Evolutionary conservation across 306 rosid genomes (phyloP), one percentile per base, ranked within the genome.

Genomic region (Astragalus glycyphyllos): DNA sequence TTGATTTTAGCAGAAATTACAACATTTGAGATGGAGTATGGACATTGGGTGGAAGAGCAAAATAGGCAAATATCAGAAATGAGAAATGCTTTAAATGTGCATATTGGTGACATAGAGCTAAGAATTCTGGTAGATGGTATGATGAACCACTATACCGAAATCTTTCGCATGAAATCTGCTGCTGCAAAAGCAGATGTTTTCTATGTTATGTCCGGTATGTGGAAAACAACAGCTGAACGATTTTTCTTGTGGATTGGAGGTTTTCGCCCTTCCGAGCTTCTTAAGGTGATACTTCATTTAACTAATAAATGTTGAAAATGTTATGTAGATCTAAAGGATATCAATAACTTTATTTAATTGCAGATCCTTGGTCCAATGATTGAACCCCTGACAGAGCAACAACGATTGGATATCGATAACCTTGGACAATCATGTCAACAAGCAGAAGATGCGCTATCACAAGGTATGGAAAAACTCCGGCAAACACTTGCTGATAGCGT

Each of bases 201-300:
- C 68, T 95, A 87, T 64, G 86, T 95, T 9, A 86, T 91, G 90
- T 89, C 88, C 12, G 99, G 97, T 32, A 83, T 95, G 93, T 95
- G 99, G 99, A 87, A 91, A 77, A 86, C 97, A 48, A 77, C 97
- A 29, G 93, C 96, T 4, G 99, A 95, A 79, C 78, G 90, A 58
- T 86, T 95, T 78, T 89, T 95, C 90, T 78, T 80, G 44, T 95
- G 99, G 99, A 95, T 95, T 7, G 99, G 99, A 77, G 99, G 99
- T 70, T 87, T 86, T 81, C 97, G 99, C 35, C 99, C 99, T 59
- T 95, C 99, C 44, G 97, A 95, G 81, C 86, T 87, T 62, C 91
- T 95, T 35, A 89, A 89, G 97, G 99, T 95, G 71, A 82, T 35
- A 13, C 8, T 58, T 79, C 73, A 54, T 34, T 59, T 57, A 31